Percentiles rank a stretch among this genome's conserved stretches.
Conservation (phyloP, 257 asterid species). For the Solanum sejunctum region DNA sequence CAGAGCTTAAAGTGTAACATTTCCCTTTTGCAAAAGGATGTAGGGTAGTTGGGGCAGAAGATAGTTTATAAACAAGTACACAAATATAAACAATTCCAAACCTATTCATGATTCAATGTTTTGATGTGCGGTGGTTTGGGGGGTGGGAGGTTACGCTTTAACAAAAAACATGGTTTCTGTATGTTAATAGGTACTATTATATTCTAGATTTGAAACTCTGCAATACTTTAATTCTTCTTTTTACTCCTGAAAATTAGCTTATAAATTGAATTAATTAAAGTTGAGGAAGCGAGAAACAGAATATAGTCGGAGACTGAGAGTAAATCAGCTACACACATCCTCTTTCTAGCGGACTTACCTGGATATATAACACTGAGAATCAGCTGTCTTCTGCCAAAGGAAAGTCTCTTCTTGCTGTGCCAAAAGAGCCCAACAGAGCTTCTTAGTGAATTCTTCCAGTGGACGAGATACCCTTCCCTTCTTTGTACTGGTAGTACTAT, state of each 20-base stretch:
- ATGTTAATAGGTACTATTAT: not conserved
- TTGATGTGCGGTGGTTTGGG: not conserved
- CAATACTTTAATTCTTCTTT: not conserved
- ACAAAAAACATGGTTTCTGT: not conserved
- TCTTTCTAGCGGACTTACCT: constrained; percentile 36
- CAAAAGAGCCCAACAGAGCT: constrained; percentile 71
- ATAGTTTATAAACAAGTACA: not conserved
- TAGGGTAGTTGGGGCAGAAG: not conserved
- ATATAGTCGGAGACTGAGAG: not conserved
- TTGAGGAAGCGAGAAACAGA: not conserved
- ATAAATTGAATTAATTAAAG: not conserved
- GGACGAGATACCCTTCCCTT: constrained; percentile 46
- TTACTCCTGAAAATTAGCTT: not conserved
- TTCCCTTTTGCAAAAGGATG: not conserved
- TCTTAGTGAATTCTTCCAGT: constrained; percentile 50
- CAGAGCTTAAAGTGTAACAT: not conserved
- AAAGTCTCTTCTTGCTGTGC: constrained; percentile 79
- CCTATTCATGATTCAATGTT: not conserved
- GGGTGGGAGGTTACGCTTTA: not conserved
- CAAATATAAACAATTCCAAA: not conserved
- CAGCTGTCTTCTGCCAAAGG: constrained; percentile 80
- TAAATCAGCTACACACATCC: not conserved
- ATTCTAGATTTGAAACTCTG: not conserved
- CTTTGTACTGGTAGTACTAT: constrained; percentile 22
- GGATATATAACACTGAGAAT: constrained; percentile 53